Evolutionary conservation across 1,284 basidiomycete genomes (phyloP).

Genomic region (Psilocybe mexicana): DNA sequence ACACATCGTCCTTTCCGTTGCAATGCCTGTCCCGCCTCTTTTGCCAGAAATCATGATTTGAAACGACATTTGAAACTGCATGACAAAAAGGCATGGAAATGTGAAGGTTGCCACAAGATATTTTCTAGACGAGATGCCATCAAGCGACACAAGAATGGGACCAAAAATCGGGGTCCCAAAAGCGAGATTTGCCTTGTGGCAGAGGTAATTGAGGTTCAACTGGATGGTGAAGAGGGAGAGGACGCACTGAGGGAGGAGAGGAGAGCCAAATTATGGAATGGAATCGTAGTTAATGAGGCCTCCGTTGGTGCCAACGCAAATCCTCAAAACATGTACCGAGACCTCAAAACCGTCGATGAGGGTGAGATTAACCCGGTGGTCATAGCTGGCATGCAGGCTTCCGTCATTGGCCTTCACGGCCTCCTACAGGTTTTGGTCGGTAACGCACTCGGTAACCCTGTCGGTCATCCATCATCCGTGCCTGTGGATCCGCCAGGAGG

Average conservation of each 20-base stretch:
- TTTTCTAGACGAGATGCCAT: slow-evolving; percentile 77
- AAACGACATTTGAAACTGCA: slow-evolving; percentile 71
- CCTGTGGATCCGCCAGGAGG: slow-evolving; percentile 46
- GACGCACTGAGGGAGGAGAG: slow-evolving; percentile 54
- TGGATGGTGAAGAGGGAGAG: slow-evolving; percentile 52
- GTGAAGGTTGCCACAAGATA: slow-evolving; percentile 66
- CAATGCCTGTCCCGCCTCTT: slow-evolving; percentile 63
- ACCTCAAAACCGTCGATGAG: slow-evolving; percentile 50
- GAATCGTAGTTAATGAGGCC: slow-evolving; percentile 46
- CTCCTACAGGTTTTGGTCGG: slow-evolving; percentile 60
- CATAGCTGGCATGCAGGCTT: slow-evolving; percentile 51
- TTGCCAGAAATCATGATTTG: slow-evolving; percentile 74
- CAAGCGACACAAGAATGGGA: slow-evolving; percentile 67
- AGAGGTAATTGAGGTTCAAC: slow-evolving; percentile 58
- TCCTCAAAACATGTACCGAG: slow-evolving; percentile 24
- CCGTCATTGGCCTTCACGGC: slow-evolving; percentile 56
- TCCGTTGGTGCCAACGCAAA: slow-evolving; percentile 21
- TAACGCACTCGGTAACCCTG: slow-evolving; percentile 48
- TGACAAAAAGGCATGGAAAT: slow-evolving; percentile 69
- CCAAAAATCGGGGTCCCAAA: slow-evolving; percentile 45
- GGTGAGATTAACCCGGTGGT: slow-evolving; percentile 58
- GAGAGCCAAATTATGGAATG: slow-evolving; percentile 62
- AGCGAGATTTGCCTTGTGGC: slow-evolving; percentile 53
- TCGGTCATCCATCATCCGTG: slow-evolving; percentile 32
- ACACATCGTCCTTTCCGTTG: slow-evolving; percentile 66